Evolutionary conservation across 2,329 filamentous ascomycete genomes (phyloP).

Genomic region (Atkinsonella hypoxylon): DNA sequence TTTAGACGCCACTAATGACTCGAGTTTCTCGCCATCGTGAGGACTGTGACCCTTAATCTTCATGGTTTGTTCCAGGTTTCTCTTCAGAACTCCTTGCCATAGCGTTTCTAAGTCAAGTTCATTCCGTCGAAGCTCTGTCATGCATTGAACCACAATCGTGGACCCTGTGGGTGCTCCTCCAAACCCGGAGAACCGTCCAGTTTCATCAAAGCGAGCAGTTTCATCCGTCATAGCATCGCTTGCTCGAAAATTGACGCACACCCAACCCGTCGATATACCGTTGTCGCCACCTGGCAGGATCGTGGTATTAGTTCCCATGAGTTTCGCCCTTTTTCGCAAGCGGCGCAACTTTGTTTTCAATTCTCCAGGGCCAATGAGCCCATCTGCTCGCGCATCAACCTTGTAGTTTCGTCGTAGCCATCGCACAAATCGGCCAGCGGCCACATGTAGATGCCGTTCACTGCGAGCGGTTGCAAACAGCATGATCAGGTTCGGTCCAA

Average conservation of each 20-base stretch:
- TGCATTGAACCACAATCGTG: slow-evolving; percentile 44
- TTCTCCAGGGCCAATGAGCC: slow-evolving; percentile 79
- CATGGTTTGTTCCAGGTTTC: slow-evolving; percentile 19
- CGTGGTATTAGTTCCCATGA: slow-evolving; percentile 63
- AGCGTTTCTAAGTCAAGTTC: slow-evolving; percentile 42
- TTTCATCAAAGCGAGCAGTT: slow-evolving; percentile 30
- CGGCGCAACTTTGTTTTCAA: slow-evolving; percentile 76
- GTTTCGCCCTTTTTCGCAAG: slow-evolving; percentile 67
- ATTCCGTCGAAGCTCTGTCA: slow-evolving; percentile 39
- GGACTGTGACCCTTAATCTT: slow-evolving; percentile 17
- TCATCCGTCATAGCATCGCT: slow-evolving; percentile 45
- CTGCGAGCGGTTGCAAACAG: slow-evolving; percentile 82
- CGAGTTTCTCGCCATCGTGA: slow-evolving; percentile 16
- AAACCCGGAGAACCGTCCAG: slow-evolving; percentile 63
- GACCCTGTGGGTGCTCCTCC: slow-evolving; percentile 40
- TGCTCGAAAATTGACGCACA: slow-evolving; percentile 80
- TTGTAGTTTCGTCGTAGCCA: slow-evolving; percentile 68
- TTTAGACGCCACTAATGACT: slow-evolving; percentile 18
- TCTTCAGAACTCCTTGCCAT: slow-evolving; percentile 32
- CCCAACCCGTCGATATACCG: slow-evolving; percentile 86
- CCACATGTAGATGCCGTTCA: slow-evolving; percentile 85
- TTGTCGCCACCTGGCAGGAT: slow-evolving; percentile 58
- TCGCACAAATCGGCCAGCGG: slow-evolving; percentile 76
- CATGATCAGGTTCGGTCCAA: slow-evolving; percentile 87
- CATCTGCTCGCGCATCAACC: slow-evolving; percentile 69